A percentile compares a stretch with the other conserved stretches of the same genome.
Conservation (phyloP, 768 basidiomycete species). For the Pulveroboletus frians region DNA sequence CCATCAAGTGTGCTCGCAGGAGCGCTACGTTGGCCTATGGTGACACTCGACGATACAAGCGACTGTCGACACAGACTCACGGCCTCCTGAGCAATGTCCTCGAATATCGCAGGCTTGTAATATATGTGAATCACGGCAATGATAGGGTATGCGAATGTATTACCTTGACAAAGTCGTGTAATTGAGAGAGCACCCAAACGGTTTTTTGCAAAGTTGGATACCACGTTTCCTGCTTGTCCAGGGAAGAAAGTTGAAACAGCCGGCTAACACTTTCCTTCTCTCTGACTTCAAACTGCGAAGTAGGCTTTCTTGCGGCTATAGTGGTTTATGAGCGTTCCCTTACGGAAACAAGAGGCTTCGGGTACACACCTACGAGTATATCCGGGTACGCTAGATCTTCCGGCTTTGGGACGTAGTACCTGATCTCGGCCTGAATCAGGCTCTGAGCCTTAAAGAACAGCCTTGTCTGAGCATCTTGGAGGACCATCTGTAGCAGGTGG, state of each 20-base stretch:
- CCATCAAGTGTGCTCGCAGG: constrained; percentile 56
- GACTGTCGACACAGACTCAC: constrained; percentile 78
- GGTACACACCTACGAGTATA: constrained; percentile 60
- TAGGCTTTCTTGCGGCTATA: constrained; percentile 44
- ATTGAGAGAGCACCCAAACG: constrained; percentile 85
- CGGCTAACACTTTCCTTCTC: constrained; percentile 69
- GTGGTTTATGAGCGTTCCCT: constrained; percentile 3
- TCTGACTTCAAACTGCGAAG: constrained; percentile 41
- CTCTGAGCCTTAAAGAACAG: constrained; percentile 95
- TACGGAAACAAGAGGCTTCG: not conserved
- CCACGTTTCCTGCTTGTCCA: constrained; percentile 82
- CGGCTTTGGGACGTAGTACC: constrained; percentile 69
- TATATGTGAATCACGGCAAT: not conserved
- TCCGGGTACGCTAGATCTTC: constrained; percentile 87
- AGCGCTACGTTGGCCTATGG: constrained; percentile 48
- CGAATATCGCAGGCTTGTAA: constrained; percentile 83
- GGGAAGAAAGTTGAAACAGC: constrained; percentile 63
- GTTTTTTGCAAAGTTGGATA: constrained; percentile 86
- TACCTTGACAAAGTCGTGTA: constrained; percentile 92
- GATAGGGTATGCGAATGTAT: constrained; percentile 10
- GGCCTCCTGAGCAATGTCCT: constrained; percentile 95
- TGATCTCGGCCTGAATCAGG: constrained; percentile 82
- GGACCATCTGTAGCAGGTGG: constrained; percentile 77
- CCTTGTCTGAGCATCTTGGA: constrained; percentile 95
- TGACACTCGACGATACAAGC: constrained; percentile 65